A percentile compares a stretch with the other conserved stretches of the same genome.
Conservation (phyloP, 306 rosid genomes). For the Gleditsia sinensis region DNA sequence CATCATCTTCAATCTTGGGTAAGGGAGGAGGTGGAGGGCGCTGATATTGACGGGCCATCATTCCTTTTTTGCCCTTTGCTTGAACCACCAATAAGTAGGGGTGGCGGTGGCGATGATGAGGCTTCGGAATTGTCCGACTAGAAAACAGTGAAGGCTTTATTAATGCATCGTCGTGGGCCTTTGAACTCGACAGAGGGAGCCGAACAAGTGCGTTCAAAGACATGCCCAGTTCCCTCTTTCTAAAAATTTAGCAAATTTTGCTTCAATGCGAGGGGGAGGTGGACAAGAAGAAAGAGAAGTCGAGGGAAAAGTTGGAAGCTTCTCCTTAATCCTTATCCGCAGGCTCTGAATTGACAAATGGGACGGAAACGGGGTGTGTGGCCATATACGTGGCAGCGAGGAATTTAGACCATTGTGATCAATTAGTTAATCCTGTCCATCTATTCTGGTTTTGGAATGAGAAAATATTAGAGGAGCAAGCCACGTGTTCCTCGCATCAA, state of each 20-base stretch:
- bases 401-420: too few species aligned
- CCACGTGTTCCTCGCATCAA: too few species aligned
- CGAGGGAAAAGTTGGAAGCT: too few species aligned
- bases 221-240: conserved; percentile 65
- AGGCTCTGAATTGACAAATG: too few species aligned
- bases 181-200: conserved; percentile 56
- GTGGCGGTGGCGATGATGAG: conserved; percentile 27
- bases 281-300: too few species aligned
- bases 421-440: too few species aligned
- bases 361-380: too few species aligned
- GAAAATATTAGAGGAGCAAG: too few species aligned
- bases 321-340: too few species aligned
- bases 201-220: conserved; percentile 72
- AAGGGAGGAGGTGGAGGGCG: conserved; percentile 72
- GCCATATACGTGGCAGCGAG: too few species aligned
- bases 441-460: too few species aligned
- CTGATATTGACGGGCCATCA: conserved; percentile 74
- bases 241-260: background rate
- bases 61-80: conserved; percentile 85
- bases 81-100: conserved; percentile 51
- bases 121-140: conserved; percentile 23
- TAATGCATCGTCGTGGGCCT: conserved; percentile 45
- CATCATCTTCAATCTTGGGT: conserved; percentile 94
- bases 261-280: too few species aligned
- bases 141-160: conserved; percentile 61